Evolutionary conservation across 768 basidiomycete genomes (phyloP).

Genomic region (Tricholoma saponaceum): DNA sequence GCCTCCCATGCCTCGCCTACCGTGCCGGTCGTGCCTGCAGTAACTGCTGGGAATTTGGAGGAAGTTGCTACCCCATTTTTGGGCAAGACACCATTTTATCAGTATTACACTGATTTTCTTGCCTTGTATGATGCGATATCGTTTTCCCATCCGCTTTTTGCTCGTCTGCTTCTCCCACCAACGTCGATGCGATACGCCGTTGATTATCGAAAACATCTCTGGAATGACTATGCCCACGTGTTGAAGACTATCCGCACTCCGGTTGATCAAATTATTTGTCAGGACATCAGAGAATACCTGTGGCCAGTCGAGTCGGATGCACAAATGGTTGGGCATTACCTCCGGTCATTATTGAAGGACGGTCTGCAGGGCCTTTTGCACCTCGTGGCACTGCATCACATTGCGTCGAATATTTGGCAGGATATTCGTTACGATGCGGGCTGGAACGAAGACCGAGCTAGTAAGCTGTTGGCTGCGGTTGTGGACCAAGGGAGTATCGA

Average conservation of each 20-base stretch:
- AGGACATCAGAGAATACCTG: conserved; percentile 56
- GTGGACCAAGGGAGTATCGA: conserved; percentile 44
- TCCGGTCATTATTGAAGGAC: conserved; percentile 48
- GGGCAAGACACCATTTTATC: conserved; percentile 82
- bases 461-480: conserved; percentile 48
- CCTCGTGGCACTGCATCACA: conserved; percentile 72
- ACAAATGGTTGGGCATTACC: conserved; percentile 60
- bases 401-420: conserved; percentile 72
- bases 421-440: conserved; percentile 38
- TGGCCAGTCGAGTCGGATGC: conserved; percentile 66
- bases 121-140: conserved; percentile 90
- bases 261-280: conserved; percentile 47
- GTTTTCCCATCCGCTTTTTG: conserved; percentile 76
- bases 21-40: conserved; percentile 12
- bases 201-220: conserved; percentile 84
- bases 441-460: conserved; percentile 31
- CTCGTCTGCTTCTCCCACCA: conserved; percentile 70
- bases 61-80: conserved; percentile 53
- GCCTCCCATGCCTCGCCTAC: conserved; percentile 18
- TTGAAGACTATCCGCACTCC: conserved; percentile 55
- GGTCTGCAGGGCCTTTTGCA: conserved; percentile 54
- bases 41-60: conserved; percentile 39
- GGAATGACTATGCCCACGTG: conserved; percentile 73
- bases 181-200: conserved; percentile 69
- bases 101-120: conserved; percentile 90